phyloP scores from a whole-genome alignment of 192 early-diverging fungal species.

The Phlyctochytrium bullatum region DNA sequence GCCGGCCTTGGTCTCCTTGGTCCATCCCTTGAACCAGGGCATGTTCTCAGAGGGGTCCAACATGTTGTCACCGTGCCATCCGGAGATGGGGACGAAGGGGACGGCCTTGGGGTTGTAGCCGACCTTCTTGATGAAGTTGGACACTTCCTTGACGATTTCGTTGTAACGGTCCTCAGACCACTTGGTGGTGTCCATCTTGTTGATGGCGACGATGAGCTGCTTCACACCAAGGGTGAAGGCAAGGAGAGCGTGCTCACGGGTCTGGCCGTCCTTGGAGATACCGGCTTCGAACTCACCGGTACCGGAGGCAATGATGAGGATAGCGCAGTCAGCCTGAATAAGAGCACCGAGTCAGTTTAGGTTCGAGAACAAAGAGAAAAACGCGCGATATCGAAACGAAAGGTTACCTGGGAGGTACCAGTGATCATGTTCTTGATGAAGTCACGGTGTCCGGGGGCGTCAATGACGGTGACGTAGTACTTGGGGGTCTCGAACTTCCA shows the following conservation, averaged over 20 bases:
- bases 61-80: slow-evolving; percentile 98
- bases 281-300: slow-evolving; percentile 91
- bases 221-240: slow-evolving; percentile 96
- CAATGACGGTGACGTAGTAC: slow-evolving; percentile 97
- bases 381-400: not conserved
- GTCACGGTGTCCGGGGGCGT: slow-evolving; percentile 99
- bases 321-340: slow-evolving; percentile 83
- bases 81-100: slow-evolving; percentile 95
- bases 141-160: slow-evolving; percentile 93
- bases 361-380: slow-evolving; percentile 18
- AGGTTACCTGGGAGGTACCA: slow-evolving; percentile 83
- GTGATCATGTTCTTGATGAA: slow-evolving; percentile 96
- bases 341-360: slow-evolving; percentile 8
- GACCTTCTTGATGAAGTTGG: slow-evolving; percentile 94
- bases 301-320: slow-evolving; percentile 92
- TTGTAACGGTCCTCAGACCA: slow-evolving; percentile 90
- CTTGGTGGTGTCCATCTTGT: slow-evolving; percentile 99
- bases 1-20: slow-evolving; percentile 78
- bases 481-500: slow-evolving; percentile 95
- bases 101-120: slow-evolving; percentile 89
- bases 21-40: slow-evolving; percentile 96
- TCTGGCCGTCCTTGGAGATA: slow-evolving; percentile 99
- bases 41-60: slow-evolving; percentile 86
- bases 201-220: slow-evolving; percentile 97
- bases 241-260: slow-evolving; percentile 98